phyloP scores from a whole-genome alignment of 257 asterid species.

The Przewalskia tangutica region DNA sequence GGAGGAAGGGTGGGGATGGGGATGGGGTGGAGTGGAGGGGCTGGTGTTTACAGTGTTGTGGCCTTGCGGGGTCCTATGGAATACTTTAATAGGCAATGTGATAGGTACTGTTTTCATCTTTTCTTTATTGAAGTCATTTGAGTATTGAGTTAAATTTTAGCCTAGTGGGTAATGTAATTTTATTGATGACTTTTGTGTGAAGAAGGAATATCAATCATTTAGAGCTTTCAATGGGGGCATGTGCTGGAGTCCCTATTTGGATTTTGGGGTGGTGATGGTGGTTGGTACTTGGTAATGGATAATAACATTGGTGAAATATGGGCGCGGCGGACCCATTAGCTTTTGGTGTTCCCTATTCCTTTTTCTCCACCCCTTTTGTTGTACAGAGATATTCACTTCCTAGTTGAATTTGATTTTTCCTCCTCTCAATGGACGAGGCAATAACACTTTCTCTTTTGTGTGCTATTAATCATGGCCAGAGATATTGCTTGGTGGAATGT shows the following conservation, averaged over 20 bases:
- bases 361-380: neutral
- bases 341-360: constrained; percentile 14
- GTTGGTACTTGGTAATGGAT: constrained; percentile 56
- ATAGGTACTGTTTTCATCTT: neutral
- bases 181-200: constrained; percentile 18
- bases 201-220: constrained; percentile 22
- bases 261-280: constrained; percentile 31
- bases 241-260: constrained; percentile 14
- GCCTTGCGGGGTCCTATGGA: neutral
- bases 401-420: neutral
- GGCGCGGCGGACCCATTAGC: constrained; percentile 31
- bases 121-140: constrained; percentile 1
- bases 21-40: neutral
- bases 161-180: constrained; percentile 16
- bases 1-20: neutral
- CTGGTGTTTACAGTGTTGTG: neutral
- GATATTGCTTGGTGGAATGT: constrained; percentile 37
- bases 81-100: constrained; percentile 7
- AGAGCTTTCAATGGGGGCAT: constrained; percentile 22
- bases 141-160: neutral
- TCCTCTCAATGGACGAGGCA: constrained; percentile 8
- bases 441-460: constrained; percentile 3
- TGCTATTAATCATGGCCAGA: constrained; percentile 26
- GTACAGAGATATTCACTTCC: constrained; percentile 15
- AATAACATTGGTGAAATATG: constrained; percentile 36